Percentiles rank a stretch among this genome's conserved stretches.
Conservation (phyloP, 2,329 filamentous ascomycete species). For the Aspergillus awamori region DNA sequence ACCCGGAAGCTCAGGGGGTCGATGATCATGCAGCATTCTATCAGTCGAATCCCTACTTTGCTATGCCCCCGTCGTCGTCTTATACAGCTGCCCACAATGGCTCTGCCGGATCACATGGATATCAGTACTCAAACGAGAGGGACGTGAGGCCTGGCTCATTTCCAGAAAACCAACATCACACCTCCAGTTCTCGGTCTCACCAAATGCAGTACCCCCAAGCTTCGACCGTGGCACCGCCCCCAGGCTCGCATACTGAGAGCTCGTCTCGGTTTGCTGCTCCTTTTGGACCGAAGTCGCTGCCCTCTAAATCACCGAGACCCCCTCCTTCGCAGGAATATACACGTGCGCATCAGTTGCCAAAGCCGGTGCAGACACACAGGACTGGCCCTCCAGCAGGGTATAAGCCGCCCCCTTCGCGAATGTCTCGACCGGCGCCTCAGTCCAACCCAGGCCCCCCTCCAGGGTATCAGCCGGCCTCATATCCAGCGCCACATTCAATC, state of each 20-base stretch:
- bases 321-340: background rate
- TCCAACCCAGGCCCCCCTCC: background rate
- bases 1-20: conserved; percentile 4
- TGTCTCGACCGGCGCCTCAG: background rate
- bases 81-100: background rate
- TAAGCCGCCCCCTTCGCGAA: background rate
- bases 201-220: background rate
- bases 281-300: background rate
- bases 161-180: background rate
- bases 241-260: background rate
- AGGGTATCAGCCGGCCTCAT: background rate
- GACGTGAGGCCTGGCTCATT: background rate
- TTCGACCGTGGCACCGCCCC: background rate
- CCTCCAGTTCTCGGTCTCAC: background rate
- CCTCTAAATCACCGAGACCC: background rate
- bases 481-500: background rate
- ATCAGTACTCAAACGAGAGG: conserved; percentile 2
- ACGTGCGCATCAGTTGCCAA: conserved; percentile 1
- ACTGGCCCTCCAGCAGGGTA: background rate
- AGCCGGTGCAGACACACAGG: background rate
- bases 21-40: conserved; percentile 1
- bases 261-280: background rate
- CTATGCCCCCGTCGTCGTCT: background rate
- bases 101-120: background rate
- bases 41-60: conserved; percentile 6